Evolutionary conservation across 2,329 filamentous ascomycete species (phyloP), one percentile per base, ranked within the genome.

Genomic region (Cladosporium sp.): DNA sequence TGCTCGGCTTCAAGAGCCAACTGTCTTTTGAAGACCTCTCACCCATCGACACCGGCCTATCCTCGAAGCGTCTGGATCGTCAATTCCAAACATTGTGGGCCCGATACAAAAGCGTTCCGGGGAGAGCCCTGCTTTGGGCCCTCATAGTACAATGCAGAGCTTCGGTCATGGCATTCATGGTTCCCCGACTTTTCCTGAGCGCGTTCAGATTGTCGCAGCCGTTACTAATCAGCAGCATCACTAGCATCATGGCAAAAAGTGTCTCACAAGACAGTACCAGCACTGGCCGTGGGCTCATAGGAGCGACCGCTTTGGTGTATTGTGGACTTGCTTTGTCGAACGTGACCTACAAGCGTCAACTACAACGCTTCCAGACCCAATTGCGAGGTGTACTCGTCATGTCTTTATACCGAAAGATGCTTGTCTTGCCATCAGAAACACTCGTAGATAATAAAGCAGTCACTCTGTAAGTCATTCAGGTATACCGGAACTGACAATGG

Each of bases 1-100:
- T 71, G 67, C 65, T 64, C 11, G 76, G 76, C 1, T 75, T 70
- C 21, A 70, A 66, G 23, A 63, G 66, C 26, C 64, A 69, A 12
- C 57, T 76, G n/a, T 49, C 60, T 6, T 55, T 67, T 10, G 67
- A 72, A 12, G 70, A 73, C 46, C 66, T 74, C 23, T 67, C 67
- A 46, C 53, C 63, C 37, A 46, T 73, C 11, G 71, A 72, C 35
- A 35, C 28, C 5, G 68, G 44, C 33, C 35, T 71, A 21, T 64
- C 52, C 46, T 68, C 69, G 4, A 33, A 65, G n/a, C 21, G 21
- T 31, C 64, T 69, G 5, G 37, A 69, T 37, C 18, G 5, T 11
- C 12, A 18, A 52, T 52, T 52, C 21, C 49, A 14, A 16, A 18
- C 11, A 14, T 16, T 52, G 5, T 28, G 49, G 56, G 16, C 37